Evolutionary conservation across 352 stramenopile genomes (phyloP).

Genomic region (Phytopythium delawarense): DNA sequence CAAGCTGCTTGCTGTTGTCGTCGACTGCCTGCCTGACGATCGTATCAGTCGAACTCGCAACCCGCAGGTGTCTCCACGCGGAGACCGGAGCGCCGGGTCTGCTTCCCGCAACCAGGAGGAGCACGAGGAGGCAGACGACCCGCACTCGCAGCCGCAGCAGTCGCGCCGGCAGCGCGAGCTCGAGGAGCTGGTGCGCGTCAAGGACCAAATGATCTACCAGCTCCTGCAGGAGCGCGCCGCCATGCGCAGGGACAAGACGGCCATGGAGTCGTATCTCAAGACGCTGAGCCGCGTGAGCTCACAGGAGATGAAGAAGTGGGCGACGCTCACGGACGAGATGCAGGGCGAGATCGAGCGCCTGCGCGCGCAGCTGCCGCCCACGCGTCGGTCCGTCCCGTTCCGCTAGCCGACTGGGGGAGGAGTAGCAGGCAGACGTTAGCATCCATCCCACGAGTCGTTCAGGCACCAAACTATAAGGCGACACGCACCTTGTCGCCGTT

Average conservation of each 20-base stretch:
- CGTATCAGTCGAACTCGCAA: background rate
- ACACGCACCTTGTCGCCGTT: background rate
- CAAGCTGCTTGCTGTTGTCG: background rate
- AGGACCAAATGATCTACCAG: slow-evolving; percentile 85
- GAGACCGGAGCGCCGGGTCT: too few species aligned
- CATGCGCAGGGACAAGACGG: slow-evolving; percentile 45
- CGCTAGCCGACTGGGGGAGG: background rate
- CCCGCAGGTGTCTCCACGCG: background rate
- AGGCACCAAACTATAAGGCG: background rate
- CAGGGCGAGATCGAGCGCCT: slow-evolving; percentile 71
- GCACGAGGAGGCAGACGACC: background rate
- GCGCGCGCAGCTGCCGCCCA: slow-evolving; percentile 20
- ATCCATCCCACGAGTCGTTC: background rate
- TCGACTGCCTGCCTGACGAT: background rate
- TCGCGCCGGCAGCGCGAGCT: slow-evolving; percentile 15
- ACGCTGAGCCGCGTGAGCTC: slow-evolving; percentile 69
- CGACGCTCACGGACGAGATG: slow-evolving; percentile 77
- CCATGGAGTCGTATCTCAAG: slow-evolving; percentile 49
- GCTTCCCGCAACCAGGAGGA: background rate
- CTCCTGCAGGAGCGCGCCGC: slow-evolving; percentile 60
- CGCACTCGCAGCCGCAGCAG: background rate
- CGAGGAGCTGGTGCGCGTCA: slow-evolving; percentile 48
- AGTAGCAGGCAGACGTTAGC: background rate
- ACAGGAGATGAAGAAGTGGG: slow-evolving; percentile 81
- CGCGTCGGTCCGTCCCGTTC: background rate